Base-by-base conservation (phyloP, 108 stramenopile genomes). In the Halocafeteria seosinensis region DNA sequence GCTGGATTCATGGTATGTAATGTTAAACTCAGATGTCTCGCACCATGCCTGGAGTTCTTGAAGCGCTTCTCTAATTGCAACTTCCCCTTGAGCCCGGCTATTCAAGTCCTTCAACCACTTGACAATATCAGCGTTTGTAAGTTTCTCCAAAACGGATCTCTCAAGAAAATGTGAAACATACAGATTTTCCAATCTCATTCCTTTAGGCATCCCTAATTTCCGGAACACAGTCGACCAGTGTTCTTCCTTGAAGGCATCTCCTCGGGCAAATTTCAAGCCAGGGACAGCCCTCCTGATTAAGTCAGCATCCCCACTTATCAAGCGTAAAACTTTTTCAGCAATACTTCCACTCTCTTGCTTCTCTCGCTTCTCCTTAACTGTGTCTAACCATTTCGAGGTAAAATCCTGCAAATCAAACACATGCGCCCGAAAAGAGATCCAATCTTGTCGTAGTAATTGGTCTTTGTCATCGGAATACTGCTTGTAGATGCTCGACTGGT, bases 231-330 rank as follows among this genome's bases (percentile, higher is more conserved):
- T 64, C 9, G 75, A 65, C 82, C 82, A 84, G 57, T 84, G 82
- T 30, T 81, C 81, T 60, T 81, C 81, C 58, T 80, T 78, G 69
- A 81, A 84, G 25, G 80, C 69, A 32, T 81, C 78, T n/a, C 82
- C 80, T 3, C 74, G 50, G 61, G 76, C 77, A 65, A 76, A 80
- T 62, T 84, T 81, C 3, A 81, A 61, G 0, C 69, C 74, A 0
- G 80, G 76, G 21, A 69, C 58, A 3, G 77, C 74, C 34, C 66
- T 74, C 51, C 66, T 74, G 27, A 84, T 75, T 5, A n/a, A 24
- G 5, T 81, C n/a, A n/a, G n/a, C n/a, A n/a, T n/a, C n/a, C n/a
- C n/a, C n/a, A n/a, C n/a, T n/a, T n/a, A n/a, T n/a, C n/a, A n/a
- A n/a, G n/a, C n/a, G n/a, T n/a, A n/a, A n/a, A n/a, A n/a, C n/a